A percentile compares a stretch with the other conserved stretches of the same genome.
Conservation (phyloP, 768 basidiomycete genomes). For the Royoungia palumana region DNA sequence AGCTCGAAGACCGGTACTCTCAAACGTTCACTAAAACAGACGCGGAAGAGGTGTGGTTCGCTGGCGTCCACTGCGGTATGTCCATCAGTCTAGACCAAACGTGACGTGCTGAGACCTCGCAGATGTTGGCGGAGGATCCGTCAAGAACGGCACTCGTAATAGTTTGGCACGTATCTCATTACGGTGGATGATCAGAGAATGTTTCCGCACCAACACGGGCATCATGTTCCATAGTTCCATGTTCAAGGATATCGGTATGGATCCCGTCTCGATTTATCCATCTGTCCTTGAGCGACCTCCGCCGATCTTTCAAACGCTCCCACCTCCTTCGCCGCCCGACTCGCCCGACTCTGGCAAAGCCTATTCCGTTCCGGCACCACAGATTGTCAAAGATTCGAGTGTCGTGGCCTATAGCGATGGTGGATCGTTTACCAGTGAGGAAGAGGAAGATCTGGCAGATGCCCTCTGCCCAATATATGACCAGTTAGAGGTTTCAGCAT, state of each 20-base stretch:
- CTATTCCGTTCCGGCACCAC: slow-evolving; percentile 13
- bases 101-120: background rate
- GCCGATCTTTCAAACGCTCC: slow-evolving; percentile 30
- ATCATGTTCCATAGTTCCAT: slow-evolving; percentile 53
- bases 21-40: slow-evolving; percentile 43
- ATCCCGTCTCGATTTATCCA: slow-evolving; percentile 45
- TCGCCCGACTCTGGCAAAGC: slow-evolving; percentile 12
- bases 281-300: slow-evolving; percentile 40
- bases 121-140: slow-evolving; percentile 78
- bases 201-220: slow-evolving; percentile 52
- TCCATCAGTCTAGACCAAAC: background rate
- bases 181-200: slow-evolving; percentile 75
- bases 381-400: slow-evolving; percentile 9
- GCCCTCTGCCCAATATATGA: slow-evolving; percentile 52
- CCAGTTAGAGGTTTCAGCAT: slow-evolving; percentile 43
- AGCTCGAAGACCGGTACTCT: slow-evolving; percentile 43
- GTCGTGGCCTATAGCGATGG: slow-evolving; percentile 18
- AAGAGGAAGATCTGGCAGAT: slow-evolving; percentile 62
- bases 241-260: slow-evolving; percentile 44
- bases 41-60: slow-evolving; percentile 78
- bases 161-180: slow-evolving; percentile 68
- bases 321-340: slow-evolving; percentile 9
- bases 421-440: slow-evolving; percentile 40
- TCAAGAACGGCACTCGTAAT: slow-evolving; percentile 51
- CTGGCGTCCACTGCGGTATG: slow-evolving; percentile 69